Evolutionary conservation across 345 rosid species (phyloP).

Genomic region (Ceriops zippeliana): DNA sequence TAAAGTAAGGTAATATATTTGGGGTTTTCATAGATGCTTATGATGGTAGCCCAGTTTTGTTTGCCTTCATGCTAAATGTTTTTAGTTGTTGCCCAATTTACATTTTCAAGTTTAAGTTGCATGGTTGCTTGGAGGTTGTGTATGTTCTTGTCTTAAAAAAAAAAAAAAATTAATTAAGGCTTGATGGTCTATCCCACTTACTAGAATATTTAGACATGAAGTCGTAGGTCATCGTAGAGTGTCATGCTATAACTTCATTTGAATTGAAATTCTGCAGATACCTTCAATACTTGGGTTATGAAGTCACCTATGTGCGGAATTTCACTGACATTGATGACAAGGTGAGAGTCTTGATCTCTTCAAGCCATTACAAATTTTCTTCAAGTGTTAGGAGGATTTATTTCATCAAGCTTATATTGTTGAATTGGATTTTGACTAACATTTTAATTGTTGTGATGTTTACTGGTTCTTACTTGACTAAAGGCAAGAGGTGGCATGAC

Average conservation of each 20-base stretch:
- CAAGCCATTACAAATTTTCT: too few relatives aligned
- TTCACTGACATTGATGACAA: constrained; percentile 95
- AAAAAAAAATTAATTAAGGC: too few relatives aligned
- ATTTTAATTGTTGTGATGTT: too few relatives aligned
- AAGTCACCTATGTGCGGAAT: constrained; percentile 71
- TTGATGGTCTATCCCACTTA: too few relatives aligned
- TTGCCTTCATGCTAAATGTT: not conserved
- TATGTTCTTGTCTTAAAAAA: not conserved
- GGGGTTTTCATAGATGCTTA: not conserved
- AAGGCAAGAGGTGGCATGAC: too few relatives aligned
- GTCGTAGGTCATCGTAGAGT: not conserved
- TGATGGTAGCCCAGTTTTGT: not conserved
- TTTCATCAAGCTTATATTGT: too few relatives aligned
- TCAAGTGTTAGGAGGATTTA: too few relatives aligned
- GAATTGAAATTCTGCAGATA: constrained; percentile 50
- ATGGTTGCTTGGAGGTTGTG: not conserved
- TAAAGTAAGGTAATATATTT: too few relatives aligned
- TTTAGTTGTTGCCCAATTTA: not conserved
- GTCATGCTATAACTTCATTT: not conserved
- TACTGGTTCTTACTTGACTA: too few relatives aligned
- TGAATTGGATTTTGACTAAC: too few relatives aligned
- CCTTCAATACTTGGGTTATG: constrained; percentile 59
- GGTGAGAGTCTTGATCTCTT: constrained; percentile 33
- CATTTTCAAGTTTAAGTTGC: not conserved
- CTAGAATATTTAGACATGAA: too few relatives aligned